Evolutionary conservation across 257 asterid species (phyloP).

Genomic region (Solanum sejunctum): DNA sequence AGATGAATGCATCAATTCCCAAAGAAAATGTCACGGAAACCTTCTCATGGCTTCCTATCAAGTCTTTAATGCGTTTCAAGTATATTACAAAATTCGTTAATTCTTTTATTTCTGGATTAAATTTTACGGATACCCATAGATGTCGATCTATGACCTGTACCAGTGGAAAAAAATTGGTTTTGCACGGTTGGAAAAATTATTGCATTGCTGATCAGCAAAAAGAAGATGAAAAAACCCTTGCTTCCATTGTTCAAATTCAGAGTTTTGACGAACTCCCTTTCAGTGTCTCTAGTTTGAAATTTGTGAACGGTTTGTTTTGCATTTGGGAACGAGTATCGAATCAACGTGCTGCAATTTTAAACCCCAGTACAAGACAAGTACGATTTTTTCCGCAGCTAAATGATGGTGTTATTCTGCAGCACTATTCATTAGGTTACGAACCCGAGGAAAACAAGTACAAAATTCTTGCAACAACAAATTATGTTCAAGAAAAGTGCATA

Average conservation of each 20-base stretch:
- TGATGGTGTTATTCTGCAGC: too few relatives aligned
- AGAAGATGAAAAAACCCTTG: background rate
- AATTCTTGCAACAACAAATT: too few relatives aligned
- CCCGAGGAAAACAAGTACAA: too few relatives aligned
- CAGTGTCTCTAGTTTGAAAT: too few relatives aligned
- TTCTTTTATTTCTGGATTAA: background rate
- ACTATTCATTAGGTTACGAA: background rate
- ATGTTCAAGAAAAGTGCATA: background rate
- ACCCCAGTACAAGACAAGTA: background rate
- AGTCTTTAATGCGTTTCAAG: background rate
- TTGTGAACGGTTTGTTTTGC: background rate
- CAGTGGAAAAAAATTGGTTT: background rate
- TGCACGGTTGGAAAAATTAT: fast-evolving
- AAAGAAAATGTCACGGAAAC: background rate
- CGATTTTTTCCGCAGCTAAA: background rate
- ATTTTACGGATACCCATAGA: background rate
- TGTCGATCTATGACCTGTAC: background rate
- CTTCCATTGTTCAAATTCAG: background rate
- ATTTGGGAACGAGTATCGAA: background rate
- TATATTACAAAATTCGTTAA: background rate
- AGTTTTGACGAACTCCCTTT: background rate
- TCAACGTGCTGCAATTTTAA: background rate
- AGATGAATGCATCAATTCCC: background rate
- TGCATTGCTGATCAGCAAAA: background rate
- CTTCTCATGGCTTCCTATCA: background rate